Percentiles rank a stretch among this genome's conserved stretches.
These are phyloP conservation scores for Ganoderma multipileum DNA, from an alignment of 1,284 basidiomycete genomes.

Conservation along the genomic window DNA sequence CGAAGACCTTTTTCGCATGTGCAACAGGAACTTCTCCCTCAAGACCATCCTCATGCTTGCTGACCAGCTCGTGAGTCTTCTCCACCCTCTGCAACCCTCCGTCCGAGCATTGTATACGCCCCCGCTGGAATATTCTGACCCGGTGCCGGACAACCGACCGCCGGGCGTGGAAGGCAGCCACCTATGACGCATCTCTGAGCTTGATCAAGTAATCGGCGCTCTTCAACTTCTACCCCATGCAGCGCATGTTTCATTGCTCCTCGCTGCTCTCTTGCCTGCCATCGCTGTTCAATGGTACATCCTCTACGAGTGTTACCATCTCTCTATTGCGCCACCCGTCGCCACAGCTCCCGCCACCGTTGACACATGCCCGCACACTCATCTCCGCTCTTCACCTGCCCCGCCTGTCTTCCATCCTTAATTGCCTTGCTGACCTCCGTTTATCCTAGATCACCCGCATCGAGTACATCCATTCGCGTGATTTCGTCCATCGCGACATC, in stretches of 20 bases:
- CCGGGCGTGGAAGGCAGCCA: slow-evolving; percentile 2
- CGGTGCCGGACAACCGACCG: neutral
- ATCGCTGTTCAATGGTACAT: neutral
- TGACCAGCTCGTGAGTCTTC: slow-evolving; percentile 78
- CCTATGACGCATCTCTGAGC: slow-evolving; percentile 11
- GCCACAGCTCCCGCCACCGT: neutral
- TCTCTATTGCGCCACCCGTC: slow-evolving; percentile 4
- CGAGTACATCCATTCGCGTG: slow-evolving; percentile 77
- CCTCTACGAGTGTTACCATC: neutral
- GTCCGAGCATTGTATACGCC: no score
- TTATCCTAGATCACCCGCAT: slow-evolving; percentile 70
- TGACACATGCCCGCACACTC: slow-evolving; percentile 9
- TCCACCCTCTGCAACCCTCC: slow-evolving; percentile 4
- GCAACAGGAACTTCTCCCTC: slow-evolving; percentile 90
- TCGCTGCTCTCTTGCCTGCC: neutral
- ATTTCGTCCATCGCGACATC: slow-evolving; percentile 91
- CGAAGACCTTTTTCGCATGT: slow-evolving; percentile 96
- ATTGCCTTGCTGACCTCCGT: slow-evolving; percentile 22
- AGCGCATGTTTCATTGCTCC: neutral
- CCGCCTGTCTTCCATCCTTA: neutral
- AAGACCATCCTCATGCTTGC: slow-evolving; percentile 93
- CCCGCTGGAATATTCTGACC: neutral
- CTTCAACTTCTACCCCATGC: neutral
- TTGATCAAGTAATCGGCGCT: slow-evolving; percentile 8
- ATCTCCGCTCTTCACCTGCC: slow-evolving; percentile 19